Percentiles rank a stretch among this genome's conserved stretches.
Evolutionary conservation across 768 basidiomycete genomes (phyloP).

Genomic region (Naematelia encephala): DNA sequence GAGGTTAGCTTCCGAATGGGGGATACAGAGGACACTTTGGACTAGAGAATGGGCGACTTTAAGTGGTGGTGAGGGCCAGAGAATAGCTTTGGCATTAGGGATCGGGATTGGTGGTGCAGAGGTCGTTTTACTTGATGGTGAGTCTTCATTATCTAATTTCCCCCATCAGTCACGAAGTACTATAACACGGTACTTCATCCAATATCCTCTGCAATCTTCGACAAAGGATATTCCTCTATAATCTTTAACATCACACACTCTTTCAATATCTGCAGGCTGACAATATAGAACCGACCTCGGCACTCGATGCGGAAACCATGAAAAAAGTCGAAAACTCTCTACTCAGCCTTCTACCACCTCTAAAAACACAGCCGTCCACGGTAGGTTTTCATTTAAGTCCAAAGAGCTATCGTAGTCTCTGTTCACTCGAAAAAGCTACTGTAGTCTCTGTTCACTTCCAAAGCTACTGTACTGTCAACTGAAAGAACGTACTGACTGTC

Average conservation of each 20-base stretch:
- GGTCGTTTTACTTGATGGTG: constrained; percentile 60
- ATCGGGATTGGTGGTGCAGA: constrained; percentile 72
- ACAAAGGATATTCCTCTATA: too few species aligned
- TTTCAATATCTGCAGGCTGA: constrained; percentile 4
- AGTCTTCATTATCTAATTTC: constrained; percentile 11
- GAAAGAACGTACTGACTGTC: too few species aligned
- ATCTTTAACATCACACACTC: too few species aligned
- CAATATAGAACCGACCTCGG: constrained; percentile 79
- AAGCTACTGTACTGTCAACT: not conserved
- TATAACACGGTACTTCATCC: too few species aligned
- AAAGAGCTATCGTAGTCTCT: too few species aligned
- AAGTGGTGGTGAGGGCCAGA: constrained; percentile 82
- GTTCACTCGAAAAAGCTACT: too few species aligned
- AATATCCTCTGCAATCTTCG: too few species aligned
- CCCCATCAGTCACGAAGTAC: not conserved
- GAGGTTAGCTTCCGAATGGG: constrained; percentile 64
- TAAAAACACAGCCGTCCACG: not conserved
- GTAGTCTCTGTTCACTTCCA: too few species aligned
- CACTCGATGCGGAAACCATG: constrained; percentile 69
- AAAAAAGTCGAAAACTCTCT: constrained; percentile 65
- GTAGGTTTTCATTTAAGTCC: constrained; percentile 5
- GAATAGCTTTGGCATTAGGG: constrained; percentile 73
- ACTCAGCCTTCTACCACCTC: constrained; percentile 55
- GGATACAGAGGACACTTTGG: constrained; percentile 68
- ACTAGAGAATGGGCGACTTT: constrained; percentile 71